phyloP scores from a whole-genome alignment of 164 flowering plant species.

The Piper longum region DNA sequence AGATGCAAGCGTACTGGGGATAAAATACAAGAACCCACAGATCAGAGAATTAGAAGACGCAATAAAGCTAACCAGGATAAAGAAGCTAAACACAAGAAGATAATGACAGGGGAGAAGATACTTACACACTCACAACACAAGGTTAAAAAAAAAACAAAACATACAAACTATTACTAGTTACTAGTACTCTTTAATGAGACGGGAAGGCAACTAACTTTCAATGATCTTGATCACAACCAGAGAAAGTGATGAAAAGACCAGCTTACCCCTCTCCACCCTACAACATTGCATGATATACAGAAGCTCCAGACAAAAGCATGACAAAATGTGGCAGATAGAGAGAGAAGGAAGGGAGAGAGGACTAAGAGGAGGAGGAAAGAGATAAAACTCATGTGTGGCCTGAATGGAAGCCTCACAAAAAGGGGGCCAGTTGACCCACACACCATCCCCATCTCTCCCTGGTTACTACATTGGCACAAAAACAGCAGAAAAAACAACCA shows the following conservation, averaged over 20 bases:
- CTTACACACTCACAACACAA: not conserved
- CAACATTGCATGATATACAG: slow-evolving; percentile 32
- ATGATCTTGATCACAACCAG: slow-evolving; percentile 31
- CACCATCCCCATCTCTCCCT: too few species aligned
- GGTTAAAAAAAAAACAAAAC: too few species aligned
- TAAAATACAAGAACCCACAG: not conserved
- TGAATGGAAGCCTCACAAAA: slow-evolving; percentile 9
- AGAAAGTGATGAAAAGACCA: slow-evolving; percentile 16
- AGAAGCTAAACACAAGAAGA: slow-evolving; percentile 11
- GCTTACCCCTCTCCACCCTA: slow-evolving; percentile 41
- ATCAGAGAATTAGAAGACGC: not conserved
- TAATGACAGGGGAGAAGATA: slow-evolving; percentile 9
- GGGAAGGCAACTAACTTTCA: slow-evolving; percentile 29
- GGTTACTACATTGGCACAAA: too few species aligned
- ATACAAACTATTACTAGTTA: too few species aligned
- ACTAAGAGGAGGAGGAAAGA: not conserved
- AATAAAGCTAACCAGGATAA: slow-evolving; percentile 3
- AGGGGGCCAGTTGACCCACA: not conserved
- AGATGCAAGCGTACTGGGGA: not conserved
- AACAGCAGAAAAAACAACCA: not conserved
- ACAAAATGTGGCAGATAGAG: slow-evolving; percentile 6
- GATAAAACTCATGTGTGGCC: slow-evolving; percentile 32
- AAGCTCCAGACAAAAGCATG: not conserved
- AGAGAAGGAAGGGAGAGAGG: slow-evolving; percentile 9
- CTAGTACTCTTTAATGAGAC: not conserved